Conservation (phyloP, 2,329 filamentous ascomycete species). For the Ophiostoma piceae region DNA sequence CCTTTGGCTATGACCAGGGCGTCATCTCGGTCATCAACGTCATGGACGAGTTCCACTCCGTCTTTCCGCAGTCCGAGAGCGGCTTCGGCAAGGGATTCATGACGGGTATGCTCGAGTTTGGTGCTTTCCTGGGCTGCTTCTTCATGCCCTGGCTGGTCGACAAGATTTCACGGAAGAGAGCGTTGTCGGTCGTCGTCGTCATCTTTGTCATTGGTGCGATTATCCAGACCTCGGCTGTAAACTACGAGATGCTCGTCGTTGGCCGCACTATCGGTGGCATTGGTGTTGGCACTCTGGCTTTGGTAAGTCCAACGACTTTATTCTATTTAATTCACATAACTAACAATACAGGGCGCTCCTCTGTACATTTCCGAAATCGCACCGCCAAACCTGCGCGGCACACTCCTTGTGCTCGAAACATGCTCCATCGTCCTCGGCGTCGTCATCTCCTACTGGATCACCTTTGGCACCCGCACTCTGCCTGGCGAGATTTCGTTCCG, state of each 20-base stretch:
- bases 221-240: conserved; percentile 34
- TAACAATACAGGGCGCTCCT: conserved; percentile 29
- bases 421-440: conserved; percentile 35
- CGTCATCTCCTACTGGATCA: conserved; percentile 40
- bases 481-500: conserved; percentile 11
- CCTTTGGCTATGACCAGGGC: background rate
- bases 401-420: conserved; percentile 18
- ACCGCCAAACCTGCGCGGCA: conserved; percentile 22
- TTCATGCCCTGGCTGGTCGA: conserved; percentile 38
- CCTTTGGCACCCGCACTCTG: conserved; percentile 35
- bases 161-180: conserved; percentile 41
- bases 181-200: conserved; percentile 36
- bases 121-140: conserved; percentile 37
- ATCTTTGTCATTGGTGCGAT: conserved; percentile 42
- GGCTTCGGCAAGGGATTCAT: conserved; percentile 39
- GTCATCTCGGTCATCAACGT: background rate
- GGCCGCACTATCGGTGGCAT: conserved; percentile 33
- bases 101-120: conserved; percentile 41
- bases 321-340: no score
- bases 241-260: conserved; percentile 31
- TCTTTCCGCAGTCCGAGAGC: background rate
- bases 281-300: conserved; percentile 33
- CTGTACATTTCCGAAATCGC: conserved; percentile 25
- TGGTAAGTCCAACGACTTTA: conserved; percentile 28
- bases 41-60: background rate